phyloP scores from a whole-genome alignment of 352 stramenopile species.

The Globisporangium canariense region DNA sequence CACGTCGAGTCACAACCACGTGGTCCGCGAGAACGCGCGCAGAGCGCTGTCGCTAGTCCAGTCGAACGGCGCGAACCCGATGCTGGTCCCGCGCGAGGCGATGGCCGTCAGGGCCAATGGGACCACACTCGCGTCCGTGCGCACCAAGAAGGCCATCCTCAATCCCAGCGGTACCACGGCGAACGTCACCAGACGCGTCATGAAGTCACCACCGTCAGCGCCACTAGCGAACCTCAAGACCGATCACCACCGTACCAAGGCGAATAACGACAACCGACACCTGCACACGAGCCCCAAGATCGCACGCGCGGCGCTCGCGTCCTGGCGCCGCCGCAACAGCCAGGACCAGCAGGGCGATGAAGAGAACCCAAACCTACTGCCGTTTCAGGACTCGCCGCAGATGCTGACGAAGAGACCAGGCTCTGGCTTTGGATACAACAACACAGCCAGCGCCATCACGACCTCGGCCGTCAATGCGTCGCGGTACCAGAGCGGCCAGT shows the following conservation, averaged over 20 bases:
- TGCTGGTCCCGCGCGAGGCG: conserved; percentile 29
- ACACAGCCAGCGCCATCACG: neutral
- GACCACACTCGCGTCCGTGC: conserved; percentile 6
- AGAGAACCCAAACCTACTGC: conserved; percentile 30
- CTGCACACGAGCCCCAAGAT: conserved; percentile 40
- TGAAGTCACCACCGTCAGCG: conserved; percentile 16
- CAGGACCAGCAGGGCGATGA: conserved; percentile 17
- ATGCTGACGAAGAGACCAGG: conserved; percentile 4
- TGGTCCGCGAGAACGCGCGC: conserved; percentile 46
- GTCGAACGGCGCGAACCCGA: conserved; percentile 41
- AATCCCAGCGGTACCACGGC: neutral
- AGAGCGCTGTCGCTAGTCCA: conserved; percentile 54
- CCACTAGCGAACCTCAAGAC: conserved; percentile 14
- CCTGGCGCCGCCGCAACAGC: conserved; percentile 34
- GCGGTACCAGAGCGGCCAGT: conserved; percentile 13
- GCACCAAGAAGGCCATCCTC: conserved; percentile 2
- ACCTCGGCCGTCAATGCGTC: conserved; percentile 8
- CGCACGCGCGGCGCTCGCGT: conserved; percentile 31
- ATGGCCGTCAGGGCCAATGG: neutral
- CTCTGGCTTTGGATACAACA: conserved; percentile 3
- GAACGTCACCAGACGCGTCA: conserved; percentile 10
- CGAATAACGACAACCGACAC: conserved; percentile 3
- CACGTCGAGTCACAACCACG: conserved; percentile 31
- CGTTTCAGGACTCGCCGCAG: conserved; percentile 22
- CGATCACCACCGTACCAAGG: conserved; percentile 13